phyloP scores from a whole-genome alignment of 2,329 filamentous ascomycete species.

The Canariomyces notabilis region DNA sequence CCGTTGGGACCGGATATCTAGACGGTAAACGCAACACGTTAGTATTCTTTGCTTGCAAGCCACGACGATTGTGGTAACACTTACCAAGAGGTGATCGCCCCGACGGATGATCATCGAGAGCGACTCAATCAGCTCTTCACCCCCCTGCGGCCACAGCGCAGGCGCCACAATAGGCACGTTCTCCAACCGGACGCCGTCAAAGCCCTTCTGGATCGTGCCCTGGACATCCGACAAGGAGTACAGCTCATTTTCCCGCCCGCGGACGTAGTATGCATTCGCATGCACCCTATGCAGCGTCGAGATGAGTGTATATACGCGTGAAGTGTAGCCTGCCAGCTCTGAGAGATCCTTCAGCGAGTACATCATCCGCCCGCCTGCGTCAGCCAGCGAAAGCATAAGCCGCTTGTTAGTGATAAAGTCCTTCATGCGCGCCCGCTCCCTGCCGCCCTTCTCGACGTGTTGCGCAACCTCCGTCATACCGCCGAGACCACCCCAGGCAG shows the following conservation, averaged over 20 bases:
- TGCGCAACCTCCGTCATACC: slow-evolving; percentile 63
- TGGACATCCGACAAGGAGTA: slow-evolving; percentile 89
- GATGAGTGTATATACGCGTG: slow-evolving; percentile 90
- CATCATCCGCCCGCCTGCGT: slow-evolving; percentile 98
- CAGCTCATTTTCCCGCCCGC: slow-evolving; percentile 66
- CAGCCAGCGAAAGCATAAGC: slow-evolving; percentile 93
- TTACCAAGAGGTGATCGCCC: slow-evolving; percentile 79
- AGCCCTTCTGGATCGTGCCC: slow-evolving; percentile 89
- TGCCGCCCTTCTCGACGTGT: slow-evolving; percentile 45
- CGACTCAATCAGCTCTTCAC: slow-evolving; percentile 84
- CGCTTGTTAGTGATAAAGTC: slow-evolving; percentile 99
- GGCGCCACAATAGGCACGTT: slow-evolving; percentile 91
- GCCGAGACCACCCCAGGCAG: slow-evolving; percentile 84
- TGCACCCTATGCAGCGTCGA: slow-evolving; percentile 92
- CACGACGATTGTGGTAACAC: slow-evolving; percentile 24
- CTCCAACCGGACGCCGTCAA: slow-evolving; percentile 89
- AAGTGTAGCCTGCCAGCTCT: slow-evolving; percentile 92
- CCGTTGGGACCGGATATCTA: slow-evolving; percentile 90
- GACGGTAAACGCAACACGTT: not conserved
- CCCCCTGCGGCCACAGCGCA: slow-evolving; percentile 78
- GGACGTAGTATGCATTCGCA: slow-evolving; percentile 76
- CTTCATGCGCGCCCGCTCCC: slow-evolving; percentile 86
- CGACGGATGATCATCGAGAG: slow-evolving; percentile 84
- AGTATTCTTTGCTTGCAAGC: too few species aligned
- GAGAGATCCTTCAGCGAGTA: slow-evolving; percentile 98